These are phyloP conservation scores for Coemansia sp. DNA, from an alignment of 192 early-diverging fungal species.

Conservation along the genomic window DNA sequence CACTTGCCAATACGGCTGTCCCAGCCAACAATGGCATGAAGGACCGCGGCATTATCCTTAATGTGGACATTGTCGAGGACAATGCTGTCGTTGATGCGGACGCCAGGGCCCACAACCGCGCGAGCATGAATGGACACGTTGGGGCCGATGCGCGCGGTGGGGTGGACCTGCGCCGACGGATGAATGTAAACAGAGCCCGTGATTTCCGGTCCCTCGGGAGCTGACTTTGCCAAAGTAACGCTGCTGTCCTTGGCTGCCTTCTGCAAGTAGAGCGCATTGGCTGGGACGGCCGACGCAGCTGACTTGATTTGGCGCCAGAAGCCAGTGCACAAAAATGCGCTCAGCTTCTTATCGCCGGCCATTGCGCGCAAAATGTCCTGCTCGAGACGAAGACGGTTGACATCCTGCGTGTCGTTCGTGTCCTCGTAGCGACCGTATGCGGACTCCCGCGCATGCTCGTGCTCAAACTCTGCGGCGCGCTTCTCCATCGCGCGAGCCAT, in stretches of 20 bases:
- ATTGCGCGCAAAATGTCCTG: slow-evolving; percentile 88
- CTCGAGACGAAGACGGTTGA: slow-evolving; percentile 78
- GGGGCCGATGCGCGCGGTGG: slow-evolving; percentile 91
- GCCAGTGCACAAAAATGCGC: slow-evolving; percentile 78
- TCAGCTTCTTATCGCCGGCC: slow-evolving; percentile 80
- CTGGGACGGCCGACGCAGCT: slow-evolving; percentile 87
- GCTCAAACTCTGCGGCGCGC: slow-evolving; percentile 54
- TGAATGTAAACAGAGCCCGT: slow-evolving; percentile 93
- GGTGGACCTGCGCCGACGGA: slow-evolving; percentile 89
- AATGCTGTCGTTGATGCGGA: slow-evolving; percentile 91
- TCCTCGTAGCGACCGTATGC: slow-evolving; percentile 51
- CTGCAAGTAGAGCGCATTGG: slow-evolving; percentile 91
- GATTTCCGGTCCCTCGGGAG: slow-evolving; percentile 66
- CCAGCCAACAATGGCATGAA: slow-evolving; percentile 92
- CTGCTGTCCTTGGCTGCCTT: slow-evolving; percentile 69
- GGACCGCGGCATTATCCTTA: slow-evolving; percentile 83
- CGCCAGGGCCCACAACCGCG: slow-evolving; percentile 83
- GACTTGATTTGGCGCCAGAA: slow-evolving; percentile 99
- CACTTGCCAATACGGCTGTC: slow-evolving; percentile 90
- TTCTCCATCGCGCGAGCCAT: slow-evolving; percentile 77
- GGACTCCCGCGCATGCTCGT: slow-evolving; percentile 58
- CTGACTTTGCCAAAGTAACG: slow-evolving; percentile 51
- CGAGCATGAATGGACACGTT: slow-evolving; percentile 95
- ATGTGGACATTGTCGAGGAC: slow-evolving; percentile 91
- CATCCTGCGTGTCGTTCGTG: slow-evolving; percentile 52